Evolutionary conservation across 2,329 filamentous ascomycete genomes (phyloP), one percentile per base, ranked within the genome.

Genomic region (Sordariomycetes sp.): DNA sequence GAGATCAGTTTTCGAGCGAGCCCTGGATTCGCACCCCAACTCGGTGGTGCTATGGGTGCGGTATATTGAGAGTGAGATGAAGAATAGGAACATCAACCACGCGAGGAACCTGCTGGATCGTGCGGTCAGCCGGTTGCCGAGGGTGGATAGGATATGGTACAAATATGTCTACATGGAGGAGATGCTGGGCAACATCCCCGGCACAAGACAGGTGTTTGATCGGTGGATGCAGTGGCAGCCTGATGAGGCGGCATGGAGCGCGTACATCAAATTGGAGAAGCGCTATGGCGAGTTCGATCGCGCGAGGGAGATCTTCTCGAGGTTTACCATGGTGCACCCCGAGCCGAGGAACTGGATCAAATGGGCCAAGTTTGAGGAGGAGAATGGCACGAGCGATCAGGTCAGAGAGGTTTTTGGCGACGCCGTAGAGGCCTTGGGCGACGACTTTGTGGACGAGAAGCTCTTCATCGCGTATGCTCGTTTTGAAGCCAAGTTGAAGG

Each of bases 161-260:
- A 96, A 96, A 58, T 98, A 95, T 66, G 86, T 94, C 18, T 94
- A 94, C 57, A 93, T 94, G 82, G 90, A 96, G 64, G 92, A 98
- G 70, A 96, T 90, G 62, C 72, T 98, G 35, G 87, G 87, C 6
- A 95, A 98, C 50, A 80, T 98, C 32, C 79, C 88, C 4, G 92
- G 90, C 23, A 93, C 87, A 3, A 71, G 92, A 38, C 86, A 94
- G 48, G 86, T 96, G 0, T 98, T 96, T 54, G 92, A 98, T 63
- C 73, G 92, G 30, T 98, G 92, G 92, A 90, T 98, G 82, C 81
- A 84, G 42, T 98, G 92, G 92, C 86, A 94, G 55, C 92, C 92
- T 0, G 87, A 95, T 46, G 90, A 96, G 70, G 80, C 84, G 28
- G 92, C 90, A 1, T 98, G 92, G 92, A 80, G 79, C 46, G 82